These are phyloP conservation scores for Myriosclerotinia duriaeana DNA, from an alignment of 2,329 filamentous ascomycete genomes.

Conservation along the genomic window DNA sequence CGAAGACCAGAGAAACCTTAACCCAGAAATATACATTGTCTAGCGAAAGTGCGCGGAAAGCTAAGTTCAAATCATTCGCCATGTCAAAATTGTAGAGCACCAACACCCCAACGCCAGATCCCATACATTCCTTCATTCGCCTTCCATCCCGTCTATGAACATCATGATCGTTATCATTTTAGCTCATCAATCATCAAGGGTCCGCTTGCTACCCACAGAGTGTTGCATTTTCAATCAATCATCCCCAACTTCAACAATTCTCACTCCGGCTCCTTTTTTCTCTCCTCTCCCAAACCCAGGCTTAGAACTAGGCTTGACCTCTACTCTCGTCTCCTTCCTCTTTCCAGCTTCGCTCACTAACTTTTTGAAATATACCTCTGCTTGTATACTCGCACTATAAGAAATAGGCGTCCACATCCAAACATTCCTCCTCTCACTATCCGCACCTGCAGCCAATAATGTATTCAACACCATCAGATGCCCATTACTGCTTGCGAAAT, in stretches of 20 bases:
- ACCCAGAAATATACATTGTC: neutral
- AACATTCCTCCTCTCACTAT: slow-evolving; percentile 68
- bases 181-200: slow-evolving; percentile 18
- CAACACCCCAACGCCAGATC: neutral
- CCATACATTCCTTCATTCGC: slow-evolving; percentile 8
- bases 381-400: slow-evolving; percentile 78
- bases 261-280: slow-evolving; percentile 30
- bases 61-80: neutral
- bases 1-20: neutral
- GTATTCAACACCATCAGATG: slow-evolving; percentile 75
- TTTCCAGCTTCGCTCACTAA: slow-evolving; percentile 71
- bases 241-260: slow-evolving; percentile 22
- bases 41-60: neutral
- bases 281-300: slow-evolving; percentile 30
- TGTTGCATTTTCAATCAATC: slow-evolving; percentile 14
- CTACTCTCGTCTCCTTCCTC: slow-evolving; percentile 46
- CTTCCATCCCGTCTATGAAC: slow-evolving; percentile 1
- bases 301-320: slow-evolving; percentile 26
- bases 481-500: slow-evolving; percentile 81
- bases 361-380: slow-evolving; percentile 80
- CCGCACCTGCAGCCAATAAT: slow-evolving; percentile 74
- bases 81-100: neutral
- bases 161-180: slow-evolving; percentile 15
- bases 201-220: neutral
- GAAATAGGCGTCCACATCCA: slow-evolving; percentile 82